A percentile compares a stretch with the other conserved stretches of the same genome.
Conservation (phyloP, 148 eudicot species). For the Rhododendron molle region DNA sequence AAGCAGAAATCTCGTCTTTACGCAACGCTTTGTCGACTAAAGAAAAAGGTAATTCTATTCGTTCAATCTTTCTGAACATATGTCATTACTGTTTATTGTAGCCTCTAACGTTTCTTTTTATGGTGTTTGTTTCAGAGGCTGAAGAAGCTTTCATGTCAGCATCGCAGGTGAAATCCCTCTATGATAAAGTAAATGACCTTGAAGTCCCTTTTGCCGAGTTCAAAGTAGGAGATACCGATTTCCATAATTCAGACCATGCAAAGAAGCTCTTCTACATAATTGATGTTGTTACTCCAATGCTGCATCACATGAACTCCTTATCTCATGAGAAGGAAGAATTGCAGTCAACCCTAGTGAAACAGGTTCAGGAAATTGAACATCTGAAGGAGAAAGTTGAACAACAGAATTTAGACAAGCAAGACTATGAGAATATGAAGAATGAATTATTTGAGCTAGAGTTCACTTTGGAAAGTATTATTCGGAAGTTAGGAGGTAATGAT, state of each 20-base stretch:
- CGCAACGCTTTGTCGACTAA: background rate
- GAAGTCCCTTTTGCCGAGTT: conserved; percentile 39
- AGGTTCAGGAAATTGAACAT: background rate
- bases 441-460: background rate
- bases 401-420: background rate
- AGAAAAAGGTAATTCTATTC: background rate
- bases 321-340: background rate
- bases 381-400: background rate
- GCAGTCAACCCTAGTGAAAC: background rate
- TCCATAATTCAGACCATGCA: conserved; percentile 21
- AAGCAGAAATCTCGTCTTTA: background rate
- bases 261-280: conserved; percentile 61
- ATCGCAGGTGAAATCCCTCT: conserved; percentile 51
- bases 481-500: background rate
- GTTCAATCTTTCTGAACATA: background rate
- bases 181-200: conserved; percentile 49
- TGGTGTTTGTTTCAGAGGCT: conserved; percentile 50
- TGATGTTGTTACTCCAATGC: conserved; percentile 32
- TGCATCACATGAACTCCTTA: background rate
- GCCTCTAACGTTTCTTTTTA: background rate
- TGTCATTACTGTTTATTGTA: background rate
- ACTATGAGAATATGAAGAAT: background rate
- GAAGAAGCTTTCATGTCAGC: conserved; percentile 42
- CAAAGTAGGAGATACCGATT: conserved; percentile 27
- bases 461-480: background rate